Conservation (phyloP, 371 early-diverging fungal species). For the Zancudomyces culisetae region DNA sequence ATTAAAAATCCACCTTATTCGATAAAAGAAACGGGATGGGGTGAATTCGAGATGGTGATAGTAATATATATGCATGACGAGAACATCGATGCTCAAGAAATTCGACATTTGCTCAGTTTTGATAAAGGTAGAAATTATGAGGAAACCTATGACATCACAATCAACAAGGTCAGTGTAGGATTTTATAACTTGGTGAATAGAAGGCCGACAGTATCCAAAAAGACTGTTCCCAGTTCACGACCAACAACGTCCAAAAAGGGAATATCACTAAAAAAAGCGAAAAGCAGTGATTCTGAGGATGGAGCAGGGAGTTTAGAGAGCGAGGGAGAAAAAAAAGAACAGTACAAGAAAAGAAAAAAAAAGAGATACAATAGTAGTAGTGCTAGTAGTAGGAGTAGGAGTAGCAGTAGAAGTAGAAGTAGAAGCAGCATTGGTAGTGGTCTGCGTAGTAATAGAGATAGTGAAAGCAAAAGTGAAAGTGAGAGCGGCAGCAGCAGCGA, state of each 20-base stretch:
- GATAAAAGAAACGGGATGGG: constrained; percentile 3
- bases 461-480: too few relatives aligned
- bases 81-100: background rate
- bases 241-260: background rate
- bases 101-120: background rate
- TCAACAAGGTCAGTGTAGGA: background rate
- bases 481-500: too few relatives aligned
- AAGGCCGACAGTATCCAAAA: constrained; percentile 1
- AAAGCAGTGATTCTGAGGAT: too few relatives aligned
- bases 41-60: constrained; percentile 1
- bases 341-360: too few relatives aligned
- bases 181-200: background rate
- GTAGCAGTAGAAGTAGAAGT: too few relatives aligned
- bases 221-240: background rate
- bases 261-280: too few relatives aligned
- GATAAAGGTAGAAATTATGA: background rate
- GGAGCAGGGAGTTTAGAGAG: too few relatives aligned
- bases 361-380: too few relatives aligned
- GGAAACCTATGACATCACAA: background rate
- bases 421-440: too few relatives aligned
- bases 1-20: constrained; percentile 1
- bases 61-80: background rate
- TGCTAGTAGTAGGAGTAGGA: too few relatives aligned
- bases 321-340: too few relatives aligned
- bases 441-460: too few relatives aligned